Base-by-base conservation (phyloP, 306 rosid genomes). In the Quercus parvula region DNA sequence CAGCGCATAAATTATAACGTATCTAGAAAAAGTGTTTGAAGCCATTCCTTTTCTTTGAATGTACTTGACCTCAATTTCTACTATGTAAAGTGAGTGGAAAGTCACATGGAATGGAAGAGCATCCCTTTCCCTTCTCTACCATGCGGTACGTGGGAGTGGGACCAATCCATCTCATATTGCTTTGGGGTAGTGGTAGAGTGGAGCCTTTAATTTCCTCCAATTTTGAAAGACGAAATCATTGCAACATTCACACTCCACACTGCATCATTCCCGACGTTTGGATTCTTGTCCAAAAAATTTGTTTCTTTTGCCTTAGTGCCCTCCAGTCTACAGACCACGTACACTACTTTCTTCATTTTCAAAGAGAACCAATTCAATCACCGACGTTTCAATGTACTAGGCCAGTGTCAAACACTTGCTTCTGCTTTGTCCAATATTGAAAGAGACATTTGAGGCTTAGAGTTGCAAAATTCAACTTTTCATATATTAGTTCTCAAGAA, bases 81-180 rank as follows among this genome's bases (percentile, higher is more conserved):
- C 5, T 22, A 30, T 30, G 4, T 2, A n/a, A 57, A n/a, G 35
- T 6, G 68, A 81, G 89, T 85, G 91, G 88, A 69, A 5, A 71
- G 54, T 86, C 88, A 86, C 88, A 86, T 84, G 84, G 74, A 79
- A 73, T 86, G 83, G 74, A 79, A 74, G 51, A 56, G 44, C 2
- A 70, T 6, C 74, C 56, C 24, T 8, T 41, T 49, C 54, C 14
- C 4, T 10, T 54, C 33, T 24, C 52, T 17, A 72, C 54, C 67
- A 66, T 10, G 25, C 24, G 64, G 58, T 46, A 61, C 68, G 83
- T 58, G 84, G 93, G 88, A 56, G 83, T 64, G 83, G 93, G 88
- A 49, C 85, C 91, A 82, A 78, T 70, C 87, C 91, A 87, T 83
- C 77, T 74, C 75, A 10, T 84, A 81, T 75, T 87, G 91, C 78